Conservation (phyloP, 2,329 filamentous ascomycete genomes). For the Clarireedia sp. region DNA sequence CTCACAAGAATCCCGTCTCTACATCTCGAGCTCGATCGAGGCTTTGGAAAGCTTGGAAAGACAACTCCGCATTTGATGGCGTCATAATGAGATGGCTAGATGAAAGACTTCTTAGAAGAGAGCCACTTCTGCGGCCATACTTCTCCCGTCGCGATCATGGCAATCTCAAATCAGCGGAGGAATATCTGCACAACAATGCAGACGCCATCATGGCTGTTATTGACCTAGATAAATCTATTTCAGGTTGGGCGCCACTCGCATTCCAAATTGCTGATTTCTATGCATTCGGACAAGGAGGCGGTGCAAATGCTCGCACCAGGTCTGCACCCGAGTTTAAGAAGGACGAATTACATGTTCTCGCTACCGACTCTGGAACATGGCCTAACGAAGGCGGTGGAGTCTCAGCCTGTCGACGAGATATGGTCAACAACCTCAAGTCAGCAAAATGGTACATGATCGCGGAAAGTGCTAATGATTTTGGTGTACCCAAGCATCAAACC, state of each 20-base stretch:
- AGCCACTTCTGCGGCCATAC: slow-evolving; percentile 33
- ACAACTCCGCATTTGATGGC: slow-evolving; percentile 36
- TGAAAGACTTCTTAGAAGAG: slow-evolving; percentile 35
- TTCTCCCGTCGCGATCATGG: slow-evolving; percentile 33
- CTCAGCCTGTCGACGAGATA: slow-evolving; percentile 42
- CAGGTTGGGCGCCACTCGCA: slow-evolving; percentile 25
- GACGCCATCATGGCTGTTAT: slow-evolving; percentile 27
- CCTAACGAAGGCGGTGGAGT: slow-evolving; percentile 36
- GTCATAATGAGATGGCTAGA: slow-evolving; percentile 40
- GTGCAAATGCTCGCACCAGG: slow-evolving; percentile 29
- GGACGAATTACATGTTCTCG: slow-evolving; percentile 35
- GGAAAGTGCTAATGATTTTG: slow-evolving; percentile 44
- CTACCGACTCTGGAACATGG: slow-evolving; percentile 28
- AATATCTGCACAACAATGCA: slow-evolving; percentile 31
- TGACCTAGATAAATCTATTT: slow-evolving; percentile 26
- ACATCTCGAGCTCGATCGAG: slow-evolving; percentile 35
- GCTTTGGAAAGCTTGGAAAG: slow-evolving; percentile 41
- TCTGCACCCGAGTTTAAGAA: slow-evolving; percentile 21
- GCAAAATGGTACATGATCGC: slow-evolving; percentile 44
- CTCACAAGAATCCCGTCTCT: slow-evolving; percentile 31
- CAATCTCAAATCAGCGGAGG: slow-evolving; percentile 32
- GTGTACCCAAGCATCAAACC: slow-evolving; percentile 40
- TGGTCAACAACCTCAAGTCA: slow-evolving; percentile 40
- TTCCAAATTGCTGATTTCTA: slow-evolving; percentile 31
- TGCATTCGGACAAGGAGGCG: slow-evolving; percentile 30